A percentile compares a stretch with the other conserved stretches of the same genome.
phyloP scores from a whole-genome alignment of 75 land plant genomes.

The Ceratopteris richardii region DNA sequence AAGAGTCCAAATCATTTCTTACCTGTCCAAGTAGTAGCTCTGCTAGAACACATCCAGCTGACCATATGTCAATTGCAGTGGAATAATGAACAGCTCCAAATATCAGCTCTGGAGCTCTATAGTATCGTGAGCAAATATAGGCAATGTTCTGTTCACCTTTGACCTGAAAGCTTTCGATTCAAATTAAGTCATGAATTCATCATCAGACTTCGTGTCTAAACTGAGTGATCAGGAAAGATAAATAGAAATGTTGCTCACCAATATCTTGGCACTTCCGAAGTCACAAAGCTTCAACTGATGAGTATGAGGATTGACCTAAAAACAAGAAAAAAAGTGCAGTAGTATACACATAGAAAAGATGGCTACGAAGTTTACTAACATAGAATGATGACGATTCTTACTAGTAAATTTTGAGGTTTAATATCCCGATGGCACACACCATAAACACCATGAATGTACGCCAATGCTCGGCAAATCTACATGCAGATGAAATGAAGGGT shows the following conservation, averaged over 20 bases:
- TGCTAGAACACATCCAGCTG: conserved; percentile 94
- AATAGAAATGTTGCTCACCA: conserved; percentile 26
- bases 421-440: too few relatives aligned
- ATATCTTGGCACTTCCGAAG: conserved; percentile 76
- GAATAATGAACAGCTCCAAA: conserved; percentile 96
- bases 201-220: background rate
- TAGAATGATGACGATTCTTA: too few relatives aligned
- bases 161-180: too few relatives aligned
- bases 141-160: conserved; percentile 96
- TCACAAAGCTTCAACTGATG: conserved; percentile 78
- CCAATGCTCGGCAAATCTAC: conserved; percentile 83
- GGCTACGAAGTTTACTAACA: background rate
- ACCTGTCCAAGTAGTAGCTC: conserved; percentile 93
- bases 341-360: background rate
- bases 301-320: conserved; percentile 79
- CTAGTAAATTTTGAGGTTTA: conserved; percentile 96
- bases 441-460: conserved; percentile 78
- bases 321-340: background rate
- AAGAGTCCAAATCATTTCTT: too few relatives aligned
- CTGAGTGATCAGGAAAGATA: background rate
- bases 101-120: conserved; percentile 93
- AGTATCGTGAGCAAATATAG: conserved; percentile 95
- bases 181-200: too few relatives aligned
- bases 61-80: conserved; percentile 94
- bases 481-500: too few relatives aligned